Conservation (phyloP, 2,329 filamentous ascomycete genomes). For the Hypoxylon sp. region DNA sequence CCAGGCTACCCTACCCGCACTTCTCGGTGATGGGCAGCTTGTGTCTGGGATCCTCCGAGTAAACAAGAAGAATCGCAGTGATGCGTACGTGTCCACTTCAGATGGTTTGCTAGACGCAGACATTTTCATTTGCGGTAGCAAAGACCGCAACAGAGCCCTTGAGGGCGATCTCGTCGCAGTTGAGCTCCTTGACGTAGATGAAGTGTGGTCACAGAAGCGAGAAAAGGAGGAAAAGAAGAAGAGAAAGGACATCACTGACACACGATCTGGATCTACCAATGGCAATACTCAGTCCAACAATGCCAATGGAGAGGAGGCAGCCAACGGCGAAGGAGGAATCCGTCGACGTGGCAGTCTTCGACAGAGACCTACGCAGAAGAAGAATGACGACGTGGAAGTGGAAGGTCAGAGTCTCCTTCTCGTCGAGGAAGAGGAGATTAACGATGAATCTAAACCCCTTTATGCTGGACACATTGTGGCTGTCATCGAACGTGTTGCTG, state of each 20-base stretch:
- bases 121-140: conserved; percentile 99
- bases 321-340: conserved; percentile 82
- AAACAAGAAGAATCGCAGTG: conserved; percentile 99
- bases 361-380: conserved; percentile 98
- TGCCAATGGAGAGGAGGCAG: conserved; percentile 72
- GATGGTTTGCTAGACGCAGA: conserved; percentile 92
- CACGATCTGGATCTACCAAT: conserved; percentile 80
- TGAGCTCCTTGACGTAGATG: conserved; percentile 96
- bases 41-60: conserved; percentile 97
- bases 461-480: conserved; percentile 98
- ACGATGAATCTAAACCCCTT: conserved; percentile 95
- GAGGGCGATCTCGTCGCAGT: conserved; percentile 97
- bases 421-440: conserved; percentile 98
- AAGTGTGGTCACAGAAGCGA: conserved; percentile 98
- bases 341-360: conserved; percentile 94
- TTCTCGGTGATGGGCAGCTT: conserved; percentile 91
- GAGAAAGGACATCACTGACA: conserved; percentile 97
- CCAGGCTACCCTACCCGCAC: conserved; percentile 90
- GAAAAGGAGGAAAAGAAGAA: conserved; percentile 99
- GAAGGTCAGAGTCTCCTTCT: conserved; percentile 96
- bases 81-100: conserved; percentile 95
- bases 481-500: conserved; percentile 95
- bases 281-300: conserved; percentile 75
- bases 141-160: conserved; percentile 95
- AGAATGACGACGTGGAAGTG: conserved; percentile 99